These are phyloP conservation scores for Geotrichum citri-aurantii DNA, from an alignment of 1,139 yeast species.

Conservation along the genomic window DNA sequence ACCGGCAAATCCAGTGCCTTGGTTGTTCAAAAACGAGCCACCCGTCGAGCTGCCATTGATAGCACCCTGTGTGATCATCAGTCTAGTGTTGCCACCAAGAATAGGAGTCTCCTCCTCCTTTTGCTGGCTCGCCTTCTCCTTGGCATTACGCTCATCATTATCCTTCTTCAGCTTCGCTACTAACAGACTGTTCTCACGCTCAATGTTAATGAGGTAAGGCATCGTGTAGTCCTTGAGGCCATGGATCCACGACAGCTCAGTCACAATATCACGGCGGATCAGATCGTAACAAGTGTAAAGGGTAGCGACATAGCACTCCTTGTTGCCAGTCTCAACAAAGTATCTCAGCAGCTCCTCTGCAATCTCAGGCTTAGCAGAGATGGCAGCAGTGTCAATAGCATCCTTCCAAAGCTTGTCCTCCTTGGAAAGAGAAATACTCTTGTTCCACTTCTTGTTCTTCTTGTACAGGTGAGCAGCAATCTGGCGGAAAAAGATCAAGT, in stretches of 20 bases:
- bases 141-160: conserved; percentile 61
- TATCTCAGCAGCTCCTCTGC: conserved; percentile 85
- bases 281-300: conserved; percentile 80
- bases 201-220: conserved; percentile 82
- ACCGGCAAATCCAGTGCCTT: conserved; percentile 8
- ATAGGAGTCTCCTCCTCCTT: conserved; percentile 40
- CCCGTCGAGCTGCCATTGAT: conserved; percentile 6
- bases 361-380: conserved; percentile 70
- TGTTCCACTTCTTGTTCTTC: conserved; percentile 88
- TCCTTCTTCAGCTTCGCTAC: conserved; percentile 64
- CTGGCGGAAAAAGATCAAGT: conserved; percentile 85
- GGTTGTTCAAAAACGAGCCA: not conserved
- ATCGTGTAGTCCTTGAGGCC: conserved; percentile 73
- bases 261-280: conserved; percentile 74
- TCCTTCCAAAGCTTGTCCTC: conserved; percentile 93
- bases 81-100: conserved; percentile 29
- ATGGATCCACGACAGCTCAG: conserved; percentile 89
- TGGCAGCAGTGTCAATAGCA: conserved; percentile 87
- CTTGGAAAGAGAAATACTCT: conserved; percentile 83
- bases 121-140: conserved; percentile 52
- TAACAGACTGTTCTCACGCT: conserved; percentile 66
- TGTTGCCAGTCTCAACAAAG: conserved; percentile 95
- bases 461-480: conserved; percentile 91
- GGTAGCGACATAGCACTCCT: conserved; percentile 89
- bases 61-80: conserved; percentile 35